Evolutionary conservation across 1,284 basidiomycete genomes (phyloP).

Genomic region (Malassezia slooffiae): DNA sequence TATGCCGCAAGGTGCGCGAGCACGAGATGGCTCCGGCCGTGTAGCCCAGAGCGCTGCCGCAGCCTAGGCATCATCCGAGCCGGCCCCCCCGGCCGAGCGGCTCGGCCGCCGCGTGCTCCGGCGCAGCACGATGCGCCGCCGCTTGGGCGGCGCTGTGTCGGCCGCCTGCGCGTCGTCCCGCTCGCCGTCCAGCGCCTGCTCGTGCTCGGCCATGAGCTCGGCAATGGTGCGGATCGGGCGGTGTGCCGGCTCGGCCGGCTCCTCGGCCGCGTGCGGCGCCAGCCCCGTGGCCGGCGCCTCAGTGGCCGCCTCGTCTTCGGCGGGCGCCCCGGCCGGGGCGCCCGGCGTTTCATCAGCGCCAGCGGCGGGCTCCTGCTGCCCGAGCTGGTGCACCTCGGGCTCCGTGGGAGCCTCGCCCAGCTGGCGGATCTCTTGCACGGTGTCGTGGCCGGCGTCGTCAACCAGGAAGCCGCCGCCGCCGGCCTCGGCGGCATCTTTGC

Average conservation of each 20-base stretch:
- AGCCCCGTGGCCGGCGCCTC: neutral
- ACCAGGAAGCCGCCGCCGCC: too few species aligned
- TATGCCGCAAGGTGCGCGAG: conserved; percentile 37
- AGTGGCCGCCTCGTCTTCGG: neutral
- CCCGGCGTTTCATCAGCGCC: neutral
- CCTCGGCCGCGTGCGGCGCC: neutral
- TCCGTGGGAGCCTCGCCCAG: neutral
- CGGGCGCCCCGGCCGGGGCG: neutral
- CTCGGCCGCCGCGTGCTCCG: neutral
- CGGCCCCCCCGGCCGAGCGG: neutral
- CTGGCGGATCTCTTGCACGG: too few species aligned
- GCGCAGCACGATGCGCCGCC: conserved; percentile 7
- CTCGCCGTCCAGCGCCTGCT: neutral
- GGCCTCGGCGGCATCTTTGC: neutral
- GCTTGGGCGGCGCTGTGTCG: conserved; percentile 1
- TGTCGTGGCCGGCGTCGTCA: neutral
- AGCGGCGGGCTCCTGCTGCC: neutral
- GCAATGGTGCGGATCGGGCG: conserved; percentile 6
- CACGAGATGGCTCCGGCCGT: conserved; percentile 23
- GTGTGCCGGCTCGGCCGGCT: too few species aligned
- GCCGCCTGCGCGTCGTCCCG: neutral
- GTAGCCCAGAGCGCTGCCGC: conserved; percentile 5
- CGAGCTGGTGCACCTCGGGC: neutral
- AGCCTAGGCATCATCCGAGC: conserved; percentile 1
- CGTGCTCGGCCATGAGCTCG: conserved; percentile 7